Base-by-base conservation (phyloP, 2,329 filamentous ascomycete genomes). In the Huntiella moniliformis region DNA sequence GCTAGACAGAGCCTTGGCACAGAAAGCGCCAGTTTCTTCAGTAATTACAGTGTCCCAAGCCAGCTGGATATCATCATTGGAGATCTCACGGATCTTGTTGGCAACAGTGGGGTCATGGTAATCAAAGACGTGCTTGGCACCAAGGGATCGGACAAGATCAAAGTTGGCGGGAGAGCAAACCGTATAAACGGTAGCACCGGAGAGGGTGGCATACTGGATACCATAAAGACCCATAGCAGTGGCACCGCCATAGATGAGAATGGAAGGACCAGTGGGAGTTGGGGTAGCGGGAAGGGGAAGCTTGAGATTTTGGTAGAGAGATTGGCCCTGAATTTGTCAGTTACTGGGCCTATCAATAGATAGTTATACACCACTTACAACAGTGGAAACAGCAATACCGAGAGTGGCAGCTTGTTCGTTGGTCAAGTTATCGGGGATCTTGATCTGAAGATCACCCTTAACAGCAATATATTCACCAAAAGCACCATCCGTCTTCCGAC, bases 141-240 rank as follows among this genome's bases (percentile, higher is more conserved):
- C 70, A 5, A 64, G 60, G 0, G 54, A 56, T 46, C 57, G 56
- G 35, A 66, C 57, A 13, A 64, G 60, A 3, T 57, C 59, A 37
- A 58, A 57, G 54, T 68, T 67, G 36, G 52, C 50, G 1, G 60
- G 56, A 33, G 63, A 64, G 22, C 57, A 53, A 3, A 61, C 64
- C 2, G 62, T 52, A n/a, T 62, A 54, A 7, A 65, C 61, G 10
- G 50, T 54, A 22, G 59, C 58, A 3, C 61, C 61, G 2, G 61
- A 63, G n/a, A 55, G 51, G 51, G 59, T 60, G 31, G 59, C 60
- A 51, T 53, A 60, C 47, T 63, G 60, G 47, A 63, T 60, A 5
- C 56, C 60, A 53, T 67, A 68, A 52, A 70, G 68, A 60, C 64
- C 65, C n/a, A 69, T 71, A 16, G 68, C 69, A 32, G 65, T 72